phyloP scores from a whole-genome alignment of 176 grass and related monocot species.

The Rhipidocladum racemiflorum region DNA sequence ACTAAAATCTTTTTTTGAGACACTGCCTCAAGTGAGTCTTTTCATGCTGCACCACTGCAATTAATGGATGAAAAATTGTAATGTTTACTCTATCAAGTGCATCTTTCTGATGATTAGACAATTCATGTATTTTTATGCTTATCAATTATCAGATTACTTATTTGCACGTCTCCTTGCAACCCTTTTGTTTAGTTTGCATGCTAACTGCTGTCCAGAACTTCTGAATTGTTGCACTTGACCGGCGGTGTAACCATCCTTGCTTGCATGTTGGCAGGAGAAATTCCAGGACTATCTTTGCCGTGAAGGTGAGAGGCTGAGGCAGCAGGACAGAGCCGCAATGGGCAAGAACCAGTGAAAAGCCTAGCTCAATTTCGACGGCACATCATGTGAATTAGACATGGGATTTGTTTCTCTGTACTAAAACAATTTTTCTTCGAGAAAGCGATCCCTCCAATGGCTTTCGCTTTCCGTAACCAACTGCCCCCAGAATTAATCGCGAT shows the following conservation, averaged over 20 bases:
- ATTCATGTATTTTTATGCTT: neutral
- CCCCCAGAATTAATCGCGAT: neutral
- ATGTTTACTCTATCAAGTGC: neutral
- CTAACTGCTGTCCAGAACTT: neutral
- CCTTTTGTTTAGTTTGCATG: neutral
- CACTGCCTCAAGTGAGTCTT: neutral
- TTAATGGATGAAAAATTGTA: neutral
- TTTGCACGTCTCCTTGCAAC: too few species aligned
- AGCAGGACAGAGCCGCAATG: conserved; percentile 47
- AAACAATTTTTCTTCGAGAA: neutral
- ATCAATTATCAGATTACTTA: neutral
- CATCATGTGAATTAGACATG: conserved; percentile 2
- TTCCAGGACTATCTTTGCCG: conserved; percentile 45
- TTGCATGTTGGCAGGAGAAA: conserved; percentile 43
- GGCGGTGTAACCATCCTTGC: neutral
- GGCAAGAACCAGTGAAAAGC: conserved; percentile 20
- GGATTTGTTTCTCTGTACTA: neutral
- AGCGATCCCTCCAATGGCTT: neutral
- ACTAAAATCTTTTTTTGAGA: neutral
- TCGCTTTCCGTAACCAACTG: neutral
- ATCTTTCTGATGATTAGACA: neutral
- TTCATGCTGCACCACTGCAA: neutral
- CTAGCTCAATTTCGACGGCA: neutral
- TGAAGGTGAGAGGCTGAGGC: conserved; percentile 54
- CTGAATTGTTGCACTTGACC: neutral